Base-by-base conservation (phyloP, 2,329 filamentous ascomycete genomes). In the Basipetospora chlamydospora region DNA sequence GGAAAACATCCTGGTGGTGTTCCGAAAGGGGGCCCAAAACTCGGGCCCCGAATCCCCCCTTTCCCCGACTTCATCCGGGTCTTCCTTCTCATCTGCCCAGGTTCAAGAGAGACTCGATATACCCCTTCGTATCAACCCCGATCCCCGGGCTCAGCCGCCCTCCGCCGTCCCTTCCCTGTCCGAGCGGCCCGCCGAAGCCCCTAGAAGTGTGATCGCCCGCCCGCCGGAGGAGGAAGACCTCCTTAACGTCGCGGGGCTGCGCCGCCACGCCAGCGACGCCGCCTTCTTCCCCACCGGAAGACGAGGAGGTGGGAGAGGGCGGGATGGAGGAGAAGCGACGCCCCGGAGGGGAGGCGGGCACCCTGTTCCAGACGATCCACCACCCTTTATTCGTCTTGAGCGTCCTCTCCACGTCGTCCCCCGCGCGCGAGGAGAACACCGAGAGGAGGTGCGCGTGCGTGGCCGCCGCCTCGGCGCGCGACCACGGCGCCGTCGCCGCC, bases 111-210 rank as follows among this genome's bases (percentile, higher is more conserved):
- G 74, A 75, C 52, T 86, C 80, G 4, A 86, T 73, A 53, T 86
- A 86, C 50, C 69, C 70, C 53, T 76, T 68, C 21, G 80, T 83
- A 60, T 87, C 81, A 23, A 86, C 67, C 0, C 81, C 81, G 43
- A 87, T 83, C 0, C 80, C 81, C 48, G 82, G 76, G 0, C 71
- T 74, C 44, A 85, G 54, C 38, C 68, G 67, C 15, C 65, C 68
- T 2, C 75, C 46, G 11, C 58, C 49, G 42, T 58, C 40, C 46
- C 63, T 54, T n/a, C 48, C 50, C 13, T 50, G 38, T 11, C 35
- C 26, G 16, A 43, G 34, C 4, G 35, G 48, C 21, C 58, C 46
- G 17, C 55, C 54, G 23, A 59, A 54, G 28, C 58, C 54, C 29
- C 57, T 52, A n/a, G 48, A 52, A 16, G 48, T 51, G 35, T 73